A percentile compares a stretch with the other conserved stretches of the same genome.
These are phyloP conservation scores for Umbilicus rupestris DNA, from an alignment of 164 flowering plant species.

Conservation along the genomic window DNA sequence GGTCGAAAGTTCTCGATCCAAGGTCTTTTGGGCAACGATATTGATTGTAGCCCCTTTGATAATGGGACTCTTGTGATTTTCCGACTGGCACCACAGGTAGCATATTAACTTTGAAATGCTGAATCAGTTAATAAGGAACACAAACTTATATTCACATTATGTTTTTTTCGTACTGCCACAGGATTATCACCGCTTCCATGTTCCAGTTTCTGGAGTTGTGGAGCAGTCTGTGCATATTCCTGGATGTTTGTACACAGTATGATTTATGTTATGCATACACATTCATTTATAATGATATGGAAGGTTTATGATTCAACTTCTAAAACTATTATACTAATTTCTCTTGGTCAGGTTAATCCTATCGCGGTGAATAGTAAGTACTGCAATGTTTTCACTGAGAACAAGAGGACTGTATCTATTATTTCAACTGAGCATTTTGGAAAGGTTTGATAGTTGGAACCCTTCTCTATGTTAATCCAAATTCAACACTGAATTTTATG, in stretches of 20 bases:
- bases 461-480: not conserved
- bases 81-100: slow-evolving; percentile 99
- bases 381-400: slow-evolving; percentile 94
- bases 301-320: not conserved
- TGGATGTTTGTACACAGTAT: slow-evolving; percentile 81
- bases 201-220: slow-evolving; percentile 76
- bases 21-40: slow-evolving; percentile 74
- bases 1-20: slow-evolving; percentile 84
- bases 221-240: slow-evolving; percentile 60
- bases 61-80: slow-evolving; percentile 82
- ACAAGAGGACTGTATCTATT: slow-evolving; percentile 72
- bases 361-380: slow-evolving; percentile 96
- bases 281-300: not conserved
- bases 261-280: slow-evolving; percentile 5
- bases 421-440: slow-evolving; percentile 77
- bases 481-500: too few species aligned
- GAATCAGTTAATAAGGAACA: not conserved
- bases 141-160: not conserved
- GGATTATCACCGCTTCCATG: slow-evolving; percentile 96
- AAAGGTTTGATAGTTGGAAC: slow-evolving; percentile 47
- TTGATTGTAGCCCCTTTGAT: slow-evolving; percentile 35
- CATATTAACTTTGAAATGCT: not conserved
- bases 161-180: slow-evolving; percentile 22
- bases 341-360: slow-evolving; percentile 66
- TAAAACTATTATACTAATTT: not conserved